A percentile compares a stretch with the other conserved stretches of the same genome.
phyloP scores from a whole-genome alignment of 2,329 filamentous ascomycete species.

The Ophiocordyceps camponoti-saundersi region DNA sequence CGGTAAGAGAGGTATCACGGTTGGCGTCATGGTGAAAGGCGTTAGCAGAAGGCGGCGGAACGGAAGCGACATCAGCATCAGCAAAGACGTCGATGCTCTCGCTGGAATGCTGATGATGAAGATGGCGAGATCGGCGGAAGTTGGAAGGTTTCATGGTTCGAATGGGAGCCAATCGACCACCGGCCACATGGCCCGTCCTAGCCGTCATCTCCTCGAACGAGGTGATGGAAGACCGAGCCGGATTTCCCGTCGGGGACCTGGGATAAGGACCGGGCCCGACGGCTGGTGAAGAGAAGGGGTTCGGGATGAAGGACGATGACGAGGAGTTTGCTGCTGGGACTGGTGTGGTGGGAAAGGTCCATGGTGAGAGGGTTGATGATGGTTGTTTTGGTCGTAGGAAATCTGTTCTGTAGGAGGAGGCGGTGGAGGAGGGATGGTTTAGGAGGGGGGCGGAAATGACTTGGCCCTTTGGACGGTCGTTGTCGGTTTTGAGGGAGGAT shows the following conservation, averaged over 20 bases:
- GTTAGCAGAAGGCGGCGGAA: too few species aligned
- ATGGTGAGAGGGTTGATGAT: not conserved
- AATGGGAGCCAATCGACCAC: constrained; percentile 16
- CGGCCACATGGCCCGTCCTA: constrained; percentile 10
- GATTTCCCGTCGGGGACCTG: constrained; percentile 2
- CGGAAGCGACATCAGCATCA: constrained; percentile 10
- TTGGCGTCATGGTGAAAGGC: constrained; percentile 6
- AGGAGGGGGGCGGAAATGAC: constrained; percentile 42
- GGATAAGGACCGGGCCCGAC: constrained; percentile 1
- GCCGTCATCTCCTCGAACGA: constrained; percentile 10
- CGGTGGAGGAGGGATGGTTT: constrained; percentile 12
- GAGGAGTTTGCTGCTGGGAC: too few species aligned
- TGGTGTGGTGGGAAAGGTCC: not conserved
- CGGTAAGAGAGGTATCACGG: constrained; percentile 31
- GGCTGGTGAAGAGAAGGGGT: constrained; percentile 18
- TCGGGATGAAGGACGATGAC: constrained; percentile 15
- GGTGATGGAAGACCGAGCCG: constrained; percentile 5
- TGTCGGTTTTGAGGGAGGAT: not conserved
- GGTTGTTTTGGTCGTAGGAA: constrained; percentile 27
- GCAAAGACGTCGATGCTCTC: constrained; percentile 37
- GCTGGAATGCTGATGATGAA: not conserved
- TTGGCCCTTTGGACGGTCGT: constrained; percentile 9
- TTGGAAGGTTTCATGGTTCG: constrained; percentile 19
- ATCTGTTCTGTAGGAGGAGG: constrained; percentile 25
- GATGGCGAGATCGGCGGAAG: constrained; percentile 6